Base-by-base conservation (phyloP, 139 green algal genomes). In the Asterochloris erici region DNA sequence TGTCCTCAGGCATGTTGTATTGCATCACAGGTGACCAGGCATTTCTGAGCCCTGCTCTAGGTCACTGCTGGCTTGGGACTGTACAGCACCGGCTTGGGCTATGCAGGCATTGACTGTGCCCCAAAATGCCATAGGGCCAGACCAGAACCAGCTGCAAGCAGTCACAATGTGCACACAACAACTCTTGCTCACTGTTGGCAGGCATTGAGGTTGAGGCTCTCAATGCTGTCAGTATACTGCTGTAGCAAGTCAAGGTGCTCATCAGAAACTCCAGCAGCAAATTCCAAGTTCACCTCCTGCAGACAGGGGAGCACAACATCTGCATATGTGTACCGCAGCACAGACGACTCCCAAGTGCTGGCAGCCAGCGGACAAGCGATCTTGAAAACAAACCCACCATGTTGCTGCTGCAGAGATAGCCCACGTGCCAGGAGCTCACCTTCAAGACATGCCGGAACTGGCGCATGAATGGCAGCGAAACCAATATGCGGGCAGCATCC, bases 121-220 rank as follows among this genome's bases (percentile, higher is more conserved):
- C 17, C 71, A 77, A 77, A 1, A 54, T 77, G 19, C n/a, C 71
- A 71, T 77, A 16, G 63, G 1, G 4, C 1, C 14, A 38, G 19
- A 77, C 24, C 4, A 16, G 14, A 16, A 11, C 14, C 71, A 38
- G 23, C 23, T 19, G 24, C n/a, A 9, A 38, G 1, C 23, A 77
- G 14, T 38, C 14, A 77, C 71, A 77, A 2, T 29, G n/a, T 19
- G 2, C 2, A 19, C 71, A 29, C 16, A 38, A 13, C 9, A 24
- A 19, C 23, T 19, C 9, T 24, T 68, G 0, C 77, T 21, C 64
- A 86, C 83, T 74, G 70, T 23, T 86, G 83, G 28, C 83, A 86
- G 28, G 54, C 83, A 73, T 86, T 86, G 13, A 86, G 63, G 61
- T 86, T 86, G 23, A 84, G 21, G 11, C 1, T 14, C 12, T 77